phyloP scores from a whole-genome alignment of 2,329 filamentous ascomycete genomes.

The Penicillium janthinellum region DNA sequence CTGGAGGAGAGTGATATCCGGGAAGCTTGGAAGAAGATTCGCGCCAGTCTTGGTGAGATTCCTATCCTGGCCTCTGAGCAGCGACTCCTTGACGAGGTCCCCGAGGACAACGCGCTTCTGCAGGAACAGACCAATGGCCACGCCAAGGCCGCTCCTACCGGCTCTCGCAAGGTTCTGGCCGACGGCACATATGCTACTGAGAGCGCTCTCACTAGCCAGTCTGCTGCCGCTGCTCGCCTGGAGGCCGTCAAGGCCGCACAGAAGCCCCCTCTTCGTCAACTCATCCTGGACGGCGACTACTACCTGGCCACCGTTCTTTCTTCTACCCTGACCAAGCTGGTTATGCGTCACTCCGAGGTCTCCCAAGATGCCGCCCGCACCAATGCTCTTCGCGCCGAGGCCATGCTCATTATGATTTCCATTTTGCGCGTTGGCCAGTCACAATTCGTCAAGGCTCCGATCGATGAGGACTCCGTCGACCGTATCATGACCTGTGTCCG shows the following conservation, averaged over 20 bases:
- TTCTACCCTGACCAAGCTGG: conserved; percentile 92
- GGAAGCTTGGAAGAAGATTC: conserved; percentile 95
- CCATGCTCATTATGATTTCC: conserved; percentile 99
- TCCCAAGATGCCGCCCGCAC: conserved; percentile 83
- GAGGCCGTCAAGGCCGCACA: conserved; percentile 96
- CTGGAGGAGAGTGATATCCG: conserved; percentile 90
- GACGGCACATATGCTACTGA: conserved; percentile 98
- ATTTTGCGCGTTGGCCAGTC: conserved; percentile 97
- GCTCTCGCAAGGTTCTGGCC: conserved; percentile 87
- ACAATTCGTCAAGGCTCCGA: conserved; percentile 96
- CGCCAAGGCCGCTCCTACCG: conserved; percentile 75
- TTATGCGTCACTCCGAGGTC: conserved; percentile 95
- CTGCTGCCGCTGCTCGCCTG: conserved; percentile 82
- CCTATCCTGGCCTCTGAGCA: conserved; percentile 96
- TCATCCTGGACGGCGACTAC: conserved; percentile 96
- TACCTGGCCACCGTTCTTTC: conserved; percentile 95
- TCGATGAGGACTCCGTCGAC: conserved; percentile 98
- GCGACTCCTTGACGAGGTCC: conserved; percentile 79
- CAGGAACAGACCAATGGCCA: conserved; percentile 77
- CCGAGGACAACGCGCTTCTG: conserved; percentile 66
- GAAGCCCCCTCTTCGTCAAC: conserved; percentile 90
- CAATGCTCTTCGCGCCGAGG: conserved; percentile 91
- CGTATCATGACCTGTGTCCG: conserved; percentile 97
- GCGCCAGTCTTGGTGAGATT: conserved; percentile 91
- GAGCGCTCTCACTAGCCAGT: conserved; percentile 90